These are phyloP conservation scores for Trichoderma asperelloides DNA, from an alignment of 495 filamentous ascomycete genomes.

Conservation along the genomic window DNA sequence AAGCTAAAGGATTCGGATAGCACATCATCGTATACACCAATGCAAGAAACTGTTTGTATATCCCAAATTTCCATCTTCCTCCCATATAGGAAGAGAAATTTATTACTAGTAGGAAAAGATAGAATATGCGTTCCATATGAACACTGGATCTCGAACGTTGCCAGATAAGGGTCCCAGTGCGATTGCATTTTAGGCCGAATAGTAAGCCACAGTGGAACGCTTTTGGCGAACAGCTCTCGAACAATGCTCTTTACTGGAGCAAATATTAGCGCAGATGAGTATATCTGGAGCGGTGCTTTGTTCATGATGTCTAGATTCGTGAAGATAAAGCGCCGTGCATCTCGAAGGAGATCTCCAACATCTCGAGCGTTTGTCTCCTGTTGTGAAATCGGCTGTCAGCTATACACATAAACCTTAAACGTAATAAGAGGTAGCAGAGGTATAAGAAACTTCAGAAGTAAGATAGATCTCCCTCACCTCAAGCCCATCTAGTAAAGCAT, in stretches of 20 bases:
- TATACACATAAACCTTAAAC: background rate
- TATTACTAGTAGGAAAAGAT: background rate
- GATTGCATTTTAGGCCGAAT: background rate
- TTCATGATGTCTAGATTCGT: background rate
- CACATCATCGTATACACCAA: background rate
- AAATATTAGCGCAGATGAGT: constrained; percentile 8
- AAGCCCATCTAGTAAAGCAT: background rate
- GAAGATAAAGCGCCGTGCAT: background rate
- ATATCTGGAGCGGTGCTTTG: constrained; percentile 4
- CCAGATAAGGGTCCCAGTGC: constrained; percentile 7
- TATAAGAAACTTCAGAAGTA: background rate
- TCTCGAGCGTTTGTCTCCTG: background rate
- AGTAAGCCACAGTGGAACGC: background rate
- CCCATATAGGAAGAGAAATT: background rate
- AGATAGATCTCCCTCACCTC: background rate
- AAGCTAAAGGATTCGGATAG: background rate
- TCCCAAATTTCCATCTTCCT: background rate
- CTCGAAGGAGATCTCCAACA: background rate
- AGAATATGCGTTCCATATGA: background rate
- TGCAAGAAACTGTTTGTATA: background rate
- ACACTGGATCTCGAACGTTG: constrained; percentile 11
- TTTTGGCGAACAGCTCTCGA: background rate
- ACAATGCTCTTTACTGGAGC: constrained; percentile 8
- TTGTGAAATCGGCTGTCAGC: background rate
- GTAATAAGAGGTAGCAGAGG: background rate